Evolutionary conservation across 208 protist species (phyloP).

Genomic region (Trichomonas gallinae): DNA sequence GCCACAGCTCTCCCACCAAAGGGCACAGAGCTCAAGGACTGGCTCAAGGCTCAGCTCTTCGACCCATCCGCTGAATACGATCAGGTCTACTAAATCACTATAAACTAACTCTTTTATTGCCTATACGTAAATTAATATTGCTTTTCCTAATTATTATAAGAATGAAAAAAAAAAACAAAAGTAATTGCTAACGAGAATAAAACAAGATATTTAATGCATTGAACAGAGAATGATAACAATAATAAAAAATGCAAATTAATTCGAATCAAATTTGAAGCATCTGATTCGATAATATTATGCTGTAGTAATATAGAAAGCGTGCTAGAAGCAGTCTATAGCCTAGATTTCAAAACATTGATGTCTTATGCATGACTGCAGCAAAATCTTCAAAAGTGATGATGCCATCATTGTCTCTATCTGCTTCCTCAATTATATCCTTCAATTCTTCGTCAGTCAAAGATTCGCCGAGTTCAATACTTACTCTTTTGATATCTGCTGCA

Average conservation of each 20-base stretch:
- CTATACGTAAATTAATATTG: background rate
- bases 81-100: background rate
- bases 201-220: too few species aligned
- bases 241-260: too few species aligned
- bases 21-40: background rate
- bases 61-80: background rate
- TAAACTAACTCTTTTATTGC: too few species aligned
- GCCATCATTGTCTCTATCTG: constrained; percentile 29
- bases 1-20: background rate
- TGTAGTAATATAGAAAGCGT: background rate
- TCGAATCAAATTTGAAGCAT: too few species aligned
- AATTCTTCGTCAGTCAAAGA: constrained; percentile 33
- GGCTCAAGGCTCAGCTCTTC: background rate
- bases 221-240: too few species aligned
- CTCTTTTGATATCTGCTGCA: constrained; percentile 44
- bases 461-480: constrained; percentile 33
- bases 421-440: constrained; percentile 29
- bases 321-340: background rate
- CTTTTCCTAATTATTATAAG: background rate
- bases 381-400: constrained; percentile 30
- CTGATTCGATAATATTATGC: background rate
- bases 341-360: constrained; percentile 14
- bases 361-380: background rate
- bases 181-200: background rate
- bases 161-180: background rate